These are phyloP conservation scores for Fusarium siculi DNA, from an alignment of 2,329 filamentous ascomycete species.

Conservation along the genomic window DNA sequence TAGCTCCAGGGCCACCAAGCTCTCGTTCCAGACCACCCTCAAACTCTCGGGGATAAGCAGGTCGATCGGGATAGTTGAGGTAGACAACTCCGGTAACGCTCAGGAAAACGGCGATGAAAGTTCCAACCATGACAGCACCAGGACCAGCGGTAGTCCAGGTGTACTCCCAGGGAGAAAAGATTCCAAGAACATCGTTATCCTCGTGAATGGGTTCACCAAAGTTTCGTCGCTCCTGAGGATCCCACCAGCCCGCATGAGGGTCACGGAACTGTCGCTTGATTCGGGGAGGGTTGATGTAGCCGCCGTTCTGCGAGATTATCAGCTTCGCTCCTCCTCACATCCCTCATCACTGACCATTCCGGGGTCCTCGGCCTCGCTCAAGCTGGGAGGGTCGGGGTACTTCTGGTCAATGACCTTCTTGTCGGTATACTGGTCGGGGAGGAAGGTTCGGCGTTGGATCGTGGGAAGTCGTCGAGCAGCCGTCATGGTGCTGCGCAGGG, in stretches of 20 bases:
- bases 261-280: conserved; percentile 94
- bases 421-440: conserved; percentile 62
- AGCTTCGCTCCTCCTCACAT: conserved; percentile 22
- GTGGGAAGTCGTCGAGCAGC: conserved; percentile 62
- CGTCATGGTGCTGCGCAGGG: conserved; percentile 56
- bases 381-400: conserved; percentile 58
- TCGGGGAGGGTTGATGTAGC: conserved; percentile 80
- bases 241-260: conserved; percentile 94
- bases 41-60: conserved; percentile 75
- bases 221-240: conserved; percentile 96
- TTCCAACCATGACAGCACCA: conserved; percentile 73
- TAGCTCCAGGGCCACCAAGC: conserved; percentile 74
- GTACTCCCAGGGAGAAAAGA: conserved; percentile 91
- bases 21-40: conserved; percentile 79
- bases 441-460: conserved; percentile 67
- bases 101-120: conserved; percentile 72
- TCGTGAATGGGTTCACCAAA: conserved; percentile 97
- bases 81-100: conserved; percentile 75
- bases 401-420: conserved; percentile 61
- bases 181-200: conserved; percentile 91
- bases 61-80: conserved; percentile 76
- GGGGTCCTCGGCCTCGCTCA: conserved; percentile 72
- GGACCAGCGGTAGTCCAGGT: conserved; percentile 80
- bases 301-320: conserved; percentile 73
- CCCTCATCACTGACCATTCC: conserved; percentile 64